These are phyloP conservation scores for Termitomyces sp. DNA, from an alignment of 768 basidiomycete genomes.

Conservation along the genomic window DNA sequence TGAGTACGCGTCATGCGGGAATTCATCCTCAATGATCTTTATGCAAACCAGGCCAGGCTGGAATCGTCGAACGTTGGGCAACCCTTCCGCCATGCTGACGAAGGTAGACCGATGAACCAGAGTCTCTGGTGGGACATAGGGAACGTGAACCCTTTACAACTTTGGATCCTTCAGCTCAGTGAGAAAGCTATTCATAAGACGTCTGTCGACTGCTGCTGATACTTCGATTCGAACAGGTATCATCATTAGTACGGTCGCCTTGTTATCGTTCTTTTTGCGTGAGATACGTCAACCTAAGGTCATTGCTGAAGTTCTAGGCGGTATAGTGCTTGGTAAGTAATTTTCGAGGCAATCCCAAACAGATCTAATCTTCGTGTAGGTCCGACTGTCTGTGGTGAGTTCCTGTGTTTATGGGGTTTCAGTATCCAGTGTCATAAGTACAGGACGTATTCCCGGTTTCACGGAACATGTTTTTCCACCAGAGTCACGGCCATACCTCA, in stretches of 20 bases:
- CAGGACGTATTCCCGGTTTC: constrained; percentile 85
- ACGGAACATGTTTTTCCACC: constrained; percentile 79
- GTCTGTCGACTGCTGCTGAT: background rate
- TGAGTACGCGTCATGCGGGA: background rate
- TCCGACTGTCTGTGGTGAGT: constrained; percentile 44
- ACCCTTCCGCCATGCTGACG: background rate
- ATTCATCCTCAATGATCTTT: background rate
- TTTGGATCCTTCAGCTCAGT: constrained; percentile 83
- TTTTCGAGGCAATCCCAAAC: constrained; percentile 20
- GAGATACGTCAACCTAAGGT: constrained; percentile 83
- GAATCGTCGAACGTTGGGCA: background rate
- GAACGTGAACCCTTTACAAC: constrained; percentile 58
- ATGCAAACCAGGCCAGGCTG: background rate
- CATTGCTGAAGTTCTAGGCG: constrained; percentile 81
- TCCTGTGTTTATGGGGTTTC: background rate
- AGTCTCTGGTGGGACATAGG: constrained; percentile 30
- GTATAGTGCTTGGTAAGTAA: constrained; percentile 78
- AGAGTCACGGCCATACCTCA: constrained; percentile 70
- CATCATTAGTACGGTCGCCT: constrained; percentile 74
- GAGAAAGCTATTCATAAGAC: constrained; percentile 18
- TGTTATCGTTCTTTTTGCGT: constrained; percentile 65
- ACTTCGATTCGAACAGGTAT: constrained; percentile 43
- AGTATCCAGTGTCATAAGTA: background rate
- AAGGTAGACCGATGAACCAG: background rate
- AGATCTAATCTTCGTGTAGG: constrained; percentile 22